phyloP scores from a whole-genome alignment of 176 grass and related monocot species.

The Aegilops longissima region DNA sequence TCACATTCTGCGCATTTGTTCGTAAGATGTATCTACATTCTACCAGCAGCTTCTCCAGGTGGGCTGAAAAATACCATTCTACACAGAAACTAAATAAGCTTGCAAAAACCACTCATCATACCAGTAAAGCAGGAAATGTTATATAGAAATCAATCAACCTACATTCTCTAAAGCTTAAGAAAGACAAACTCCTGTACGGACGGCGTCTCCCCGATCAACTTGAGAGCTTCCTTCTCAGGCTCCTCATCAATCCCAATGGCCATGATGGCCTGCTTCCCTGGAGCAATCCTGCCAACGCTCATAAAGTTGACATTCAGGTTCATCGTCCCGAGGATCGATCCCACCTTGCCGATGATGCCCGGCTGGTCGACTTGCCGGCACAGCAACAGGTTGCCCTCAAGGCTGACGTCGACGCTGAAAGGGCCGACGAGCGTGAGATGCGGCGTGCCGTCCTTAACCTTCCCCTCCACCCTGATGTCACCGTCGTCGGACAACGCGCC shows the following conservation, averaged over 20 bases:
- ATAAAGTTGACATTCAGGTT: constrained; percentile 93
- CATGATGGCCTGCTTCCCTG: constrained; percentile 79
- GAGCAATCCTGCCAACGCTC: constrained; percentile 84
- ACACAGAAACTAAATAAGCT: background rate
- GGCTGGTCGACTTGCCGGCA: constrained; percentile 83
- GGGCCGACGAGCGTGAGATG: constrained; percentile 71
- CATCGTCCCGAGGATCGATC: constrained; percentile 55
- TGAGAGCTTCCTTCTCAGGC: constrained; percentile 67
- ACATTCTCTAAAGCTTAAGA: constrained; percentile 59
- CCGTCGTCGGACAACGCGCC: constrained; percentile 65
- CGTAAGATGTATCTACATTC: background rate
- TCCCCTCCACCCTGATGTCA: constrained; percentile 69
- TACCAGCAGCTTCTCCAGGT: background rate
- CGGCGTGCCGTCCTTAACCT: constrained; percentile 62
- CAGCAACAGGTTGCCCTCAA: constrained; percentile 84
- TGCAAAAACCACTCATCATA: background rate
- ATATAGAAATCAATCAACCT: background rate
- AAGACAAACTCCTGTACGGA: constrained; percentile 82
- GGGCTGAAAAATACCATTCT: background rate
- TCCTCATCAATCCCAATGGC: constrained; percentile 82
- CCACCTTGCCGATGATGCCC: constrained; percentile 76
- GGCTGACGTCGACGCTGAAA: constrained; percentile 68
- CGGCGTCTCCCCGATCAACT: constrained; percentile 61
- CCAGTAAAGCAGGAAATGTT: constrained; percentile 3
- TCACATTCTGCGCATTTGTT: background rate